Base-by-base conservation (phyloP, 2,329 filamentous ascomycete genomes). In the Coleophoma eucalyptorum region DNA sequence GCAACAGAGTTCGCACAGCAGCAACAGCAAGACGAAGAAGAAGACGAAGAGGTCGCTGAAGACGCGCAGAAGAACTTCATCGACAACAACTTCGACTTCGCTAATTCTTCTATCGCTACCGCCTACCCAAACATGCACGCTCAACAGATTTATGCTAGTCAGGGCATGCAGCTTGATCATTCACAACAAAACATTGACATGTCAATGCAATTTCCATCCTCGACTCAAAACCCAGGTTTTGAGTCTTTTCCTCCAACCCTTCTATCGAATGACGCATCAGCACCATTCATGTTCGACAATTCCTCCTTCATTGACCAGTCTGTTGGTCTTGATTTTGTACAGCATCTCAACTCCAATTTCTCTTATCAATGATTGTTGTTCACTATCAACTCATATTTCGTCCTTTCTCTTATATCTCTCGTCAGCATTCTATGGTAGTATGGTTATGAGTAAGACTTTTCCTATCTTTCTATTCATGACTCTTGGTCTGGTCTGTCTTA, bases 1-100 rank as follows among this genome's bases (percentile, higher is more conserved):
- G 59, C 54, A 34, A 51, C 44, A 76, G 52, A 60, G 12, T 52
- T 55, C 33, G 15, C 47, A 5, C 63, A 67, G 18, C 60, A 62
- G 13, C 64, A 68, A 18, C 55, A 61, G 55, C 57, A 60, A 37
- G 70, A 69, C 19, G 69, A 72, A n/a, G 60, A 72, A 13, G 53
- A 64, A 8, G 59, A 60, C 42, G 56, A 65, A 13, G 69, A 72
- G 12, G 68, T 69, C 7, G 62, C 62, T 19, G 33, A 60, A 57
- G 66, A 61, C 1, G 48, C 58, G 31, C 58, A 60, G 13, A 46
- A 44, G 10, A 59, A 67, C 3, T 58, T 58, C 5, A 50, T 58
- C 20, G 57, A 58, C 49, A 51, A 58, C 46, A 46, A 31, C 26
- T 58, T 57, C 46, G 52, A 58, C 33, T 7, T 51, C 48, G 38